These are phyloP conservation scores for Termitomyces sp. DNA, from an alignment of 768 basidiomycete species.

Conservation along the genomic window DNA sequence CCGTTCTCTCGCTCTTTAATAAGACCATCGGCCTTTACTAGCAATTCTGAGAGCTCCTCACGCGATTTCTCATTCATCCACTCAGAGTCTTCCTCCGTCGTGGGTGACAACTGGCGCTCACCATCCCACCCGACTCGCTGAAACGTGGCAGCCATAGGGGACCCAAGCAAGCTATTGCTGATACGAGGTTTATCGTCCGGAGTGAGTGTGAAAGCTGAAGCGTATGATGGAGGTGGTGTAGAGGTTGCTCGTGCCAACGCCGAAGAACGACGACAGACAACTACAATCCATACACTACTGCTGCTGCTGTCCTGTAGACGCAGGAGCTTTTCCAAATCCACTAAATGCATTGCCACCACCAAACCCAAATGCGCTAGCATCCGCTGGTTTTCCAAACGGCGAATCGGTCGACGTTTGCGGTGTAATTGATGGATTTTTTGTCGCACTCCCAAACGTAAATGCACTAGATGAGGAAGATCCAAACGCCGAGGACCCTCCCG, in stretches of 20 bases:
- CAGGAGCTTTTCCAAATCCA: constrained; percentile 15
- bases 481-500: background rate
- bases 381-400: constrained; percentile 14
- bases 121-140: constrained; percentile 22
- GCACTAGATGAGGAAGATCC: background rate
- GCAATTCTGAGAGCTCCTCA: constrained; percentile 64
- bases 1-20: constrained; percentile 77
- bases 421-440: constrained; percentile 15
- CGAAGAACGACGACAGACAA: constrained; percentile 35
- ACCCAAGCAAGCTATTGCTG: constrained; percentile 28
- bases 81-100: constrained; percentile 20
- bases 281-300: constrained; percentile 8
- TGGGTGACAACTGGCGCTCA: constrained; percentile 14
- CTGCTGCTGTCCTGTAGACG: constrained; percentile 21
- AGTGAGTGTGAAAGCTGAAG: constrained; percentile 30
- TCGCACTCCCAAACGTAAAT: constrained; percentile 5
- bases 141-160: constrained; percentile 30
- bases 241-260: constrained; percentile 28
- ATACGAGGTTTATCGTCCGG: constrained; percentile 15
- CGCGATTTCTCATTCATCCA: constrained; percentile 64
- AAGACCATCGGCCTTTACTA: constrained; percentile 66
- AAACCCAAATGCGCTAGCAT: constrained; percentile 27
- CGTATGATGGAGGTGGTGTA: constrained; percentile 39
- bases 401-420: constrained; percentile 11
- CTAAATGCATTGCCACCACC: constrained; percentile 12